Base-by-base conservation (phyloP, 202 grass and related monocot species). In the Thinopyrum obtusiflorum region DNA sequence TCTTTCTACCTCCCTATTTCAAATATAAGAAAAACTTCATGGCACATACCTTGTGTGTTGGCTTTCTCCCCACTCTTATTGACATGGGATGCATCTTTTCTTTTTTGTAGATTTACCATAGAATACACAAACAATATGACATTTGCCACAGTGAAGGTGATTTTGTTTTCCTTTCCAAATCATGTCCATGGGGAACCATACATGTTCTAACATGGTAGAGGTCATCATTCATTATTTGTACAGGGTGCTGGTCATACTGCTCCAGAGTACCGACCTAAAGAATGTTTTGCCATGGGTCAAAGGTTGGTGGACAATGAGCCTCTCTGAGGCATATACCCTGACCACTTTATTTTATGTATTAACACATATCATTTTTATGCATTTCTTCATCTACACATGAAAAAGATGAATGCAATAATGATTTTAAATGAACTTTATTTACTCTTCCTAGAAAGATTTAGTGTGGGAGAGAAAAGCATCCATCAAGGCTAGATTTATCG, bases 111-210 rank as follows among this genome's bases (percentile, higher is more conserved):
- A 24, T 92, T 88, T 51, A 86, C 92, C 10, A 81, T 79, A 9
- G 53, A 46, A 29, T 95, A 90, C 66, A 36, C 21, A 1, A 92
- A 90, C 61, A 86, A 88, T 55, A 61, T 90, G 33, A 94, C 89
- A 49, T 94, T 88, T 73, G 87, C 87, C 2, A 90, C 85, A 2
- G 57, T 94, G 35, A 92, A 92, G 87, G 89, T 94, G 36, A 75
- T 28, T 4, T 47, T 61, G 4, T 42, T 74, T 29, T 37, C 10
- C 5, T 72, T 13, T 27, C 9, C 18, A 29, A 9, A 66, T 28
- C 25, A 49, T 36, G 6, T 65, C 47, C 76, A 17, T 11, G 24
- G 5, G 18, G 37, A 42, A 24, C 35, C 18, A 60, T 23, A 69
- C 12, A n/a, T 3, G 11, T 71, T 24, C 11, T 61, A 37, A 3